These are phyloP conservation scores for Tinospora cordifolia DNA, from an alignment of 164 flowering plant species.

Conservation along the genomic window DNA sequence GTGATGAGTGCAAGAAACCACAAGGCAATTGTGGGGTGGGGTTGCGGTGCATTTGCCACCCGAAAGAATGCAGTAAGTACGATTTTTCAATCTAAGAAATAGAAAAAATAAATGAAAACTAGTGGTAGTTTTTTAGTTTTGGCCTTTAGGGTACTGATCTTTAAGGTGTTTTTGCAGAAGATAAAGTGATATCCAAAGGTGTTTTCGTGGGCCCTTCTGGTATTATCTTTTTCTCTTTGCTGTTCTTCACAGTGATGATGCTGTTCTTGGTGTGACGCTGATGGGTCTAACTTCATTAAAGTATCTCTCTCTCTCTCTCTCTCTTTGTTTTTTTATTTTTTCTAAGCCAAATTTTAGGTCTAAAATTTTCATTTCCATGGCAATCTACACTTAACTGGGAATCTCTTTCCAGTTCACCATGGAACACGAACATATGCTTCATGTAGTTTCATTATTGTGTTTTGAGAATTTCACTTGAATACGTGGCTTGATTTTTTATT, in stretches of 20 bases:
- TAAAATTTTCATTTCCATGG: background rate
- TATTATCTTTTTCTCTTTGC: constrained; percentile 17
- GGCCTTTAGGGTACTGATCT: background rate
- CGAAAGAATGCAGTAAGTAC: constrained; percentile 48
- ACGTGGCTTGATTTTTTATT: too few relatives aligned
- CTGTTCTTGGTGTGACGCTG: constrained; percentile 5
- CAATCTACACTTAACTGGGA: background rate
- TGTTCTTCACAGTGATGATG: constrained; percentile 15
- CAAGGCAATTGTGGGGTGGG: constrained; percentile 57
- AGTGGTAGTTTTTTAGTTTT: background rate
- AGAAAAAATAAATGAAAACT: background rate
- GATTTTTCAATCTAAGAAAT: background rate
- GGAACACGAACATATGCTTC: background rate
- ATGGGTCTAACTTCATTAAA: background rate
- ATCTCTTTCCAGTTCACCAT: too few relatives aligned
- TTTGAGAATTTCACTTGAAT: too few relatives aligned
- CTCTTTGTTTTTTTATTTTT: too few relatives aligned
- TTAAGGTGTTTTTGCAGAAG: constrained; percentile 31
- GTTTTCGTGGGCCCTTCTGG: constrained; percentile 16
- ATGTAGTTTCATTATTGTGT: background rate
- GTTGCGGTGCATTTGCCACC: constrained; percentile 52
- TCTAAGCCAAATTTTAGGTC: background rate
- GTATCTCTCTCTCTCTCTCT: too few relatives aligned
- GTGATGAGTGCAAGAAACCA: constrained; percentile 52
- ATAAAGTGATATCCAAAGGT: constrained; percentile 32